Evolutionary conservation across 148 eudicot species (phyloP).

Genomic region (Simmondsia chinensis): DNA sequence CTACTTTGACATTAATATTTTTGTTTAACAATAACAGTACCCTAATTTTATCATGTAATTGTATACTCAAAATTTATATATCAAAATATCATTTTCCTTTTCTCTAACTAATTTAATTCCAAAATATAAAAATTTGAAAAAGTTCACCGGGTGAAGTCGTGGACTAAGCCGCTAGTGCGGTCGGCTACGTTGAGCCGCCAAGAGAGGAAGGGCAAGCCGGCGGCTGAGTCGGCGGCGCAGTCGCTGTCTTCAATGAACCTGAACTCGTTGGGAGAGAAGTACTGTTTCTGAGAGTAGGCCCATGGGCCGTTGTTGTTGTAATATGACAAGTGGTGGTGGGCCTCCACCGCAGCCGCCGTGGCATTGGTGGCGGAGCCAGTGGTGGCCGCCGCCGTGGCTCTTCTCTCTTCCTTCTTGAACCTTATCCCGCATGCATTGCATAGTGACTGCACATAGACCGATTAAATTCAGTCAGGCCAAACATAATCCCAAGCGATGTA

Average conservation of each 20-base stretch:
- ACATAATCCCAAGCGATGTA: too few relatives aligned
- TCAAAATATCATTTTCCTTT: too few relatives aligned
- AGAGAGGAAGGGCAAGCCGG: constrained; percentile 46
- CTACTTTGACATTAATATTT: too few relatives aligned
- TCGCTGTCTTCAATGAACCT: constrained; percentile 60
- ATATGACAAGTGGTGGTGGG: constrained; percentile 23
- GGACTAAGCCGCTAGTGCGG: constrained; percentile 45
- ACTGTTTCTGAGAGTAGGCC: constrained; percentile 28
- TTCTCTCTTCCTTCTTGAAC: constrained; percentile 90
- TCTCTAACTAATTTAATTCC: too few relatives aligned
- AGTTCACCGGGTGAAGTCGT: constrained; percentile 62
- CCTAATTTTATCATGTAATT: too few relatives aligned
- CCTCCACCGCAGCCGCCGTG: constrained; percentile 18
- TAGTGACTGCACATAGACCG: constrained; percentile 51
- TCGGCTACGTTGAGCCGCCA: constrained; percentile 65
- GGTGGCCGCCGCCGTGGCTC: constrained; percentile 67
- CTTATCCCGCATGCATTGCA: constrained; percentile 99
- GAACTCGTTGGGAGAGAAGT: constrained; percentile 46
- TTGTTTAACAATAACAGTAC: too few relatives aligned
- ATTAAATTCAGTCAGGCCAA: too few relatives aligned
- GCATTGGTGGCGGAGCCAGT: constrained; percentile 16
- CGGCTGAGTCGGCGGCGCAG: constrained; percentile 20
- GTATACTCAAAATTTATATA: too few relatives aligned
- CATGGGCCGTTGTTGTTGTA: constrained; percentile 25
- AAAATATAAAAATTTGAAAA: too few relatives aligned